phyloP scores from a whole-genome alignment of 2,329 filamentous ascomycete genomes.

The Pezicula carpinea region DNA sequence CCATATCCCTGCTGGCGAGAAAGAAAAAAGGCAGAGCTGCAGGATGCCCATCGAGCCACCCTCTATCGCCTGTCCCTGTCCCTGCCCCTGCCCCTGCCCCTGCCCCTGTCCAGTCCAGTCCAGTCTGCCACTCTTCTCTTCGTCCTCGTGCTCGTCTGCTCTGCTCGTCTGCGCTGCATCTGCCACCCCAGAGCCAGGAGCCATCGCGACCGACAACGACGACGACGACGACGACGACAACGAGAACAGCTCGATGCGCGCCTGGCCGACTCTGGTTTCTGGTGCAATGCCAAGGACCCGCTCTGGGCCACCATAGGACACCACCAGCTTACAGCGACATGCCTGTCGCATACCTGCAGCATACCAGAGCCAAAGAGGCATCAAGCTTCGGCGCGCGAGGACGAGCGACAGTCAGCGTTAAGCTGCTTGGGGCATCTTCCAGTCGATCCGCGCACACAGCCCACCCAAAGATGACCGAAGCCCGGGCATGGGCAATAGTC shows the following conservation, averaged over 20 bases:
- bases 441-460: not conserved
- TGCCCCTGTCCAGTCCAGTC: not conserved
- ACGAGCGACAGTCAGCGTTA: not conserved
- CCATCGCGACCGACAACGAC: constrained; percentile 2
- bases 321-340: constrained; percentile 8
- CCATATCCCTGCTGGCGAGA: too few species aligned
- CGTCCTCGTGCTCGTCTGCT: too few species aligned
- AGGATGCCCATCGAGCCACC: not conserved
- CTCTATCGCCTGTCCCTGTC: not conserved
- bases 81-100: not conserved
- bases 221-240: too few species aligned
- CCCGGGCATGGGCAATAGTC: constrained; percentile 1
- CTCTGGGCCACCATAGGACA: constrained; percentile 13
- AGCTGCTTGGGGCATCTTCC: not conserved
- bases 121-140: too few species aligned
- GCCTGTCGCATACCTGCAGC: constrained; percentile 6
- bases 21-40: too few species aligned
- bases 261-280: constrained; percentile 12
- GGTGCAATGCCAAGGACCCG: constrained; percentile 14
- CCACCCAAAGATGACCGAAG: not conserved
- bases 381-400: not conserved
- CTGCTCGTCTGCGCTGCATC: too few species aligned
- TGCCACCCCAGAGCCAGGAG: not conserved
- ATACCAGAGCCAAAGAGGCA: not conserved
- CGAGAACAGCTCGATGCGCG: constrained; percentile 7